Conservation (phyloP, 805 yeast genomes). For the Sporopachydermia quercuum region DNA sequence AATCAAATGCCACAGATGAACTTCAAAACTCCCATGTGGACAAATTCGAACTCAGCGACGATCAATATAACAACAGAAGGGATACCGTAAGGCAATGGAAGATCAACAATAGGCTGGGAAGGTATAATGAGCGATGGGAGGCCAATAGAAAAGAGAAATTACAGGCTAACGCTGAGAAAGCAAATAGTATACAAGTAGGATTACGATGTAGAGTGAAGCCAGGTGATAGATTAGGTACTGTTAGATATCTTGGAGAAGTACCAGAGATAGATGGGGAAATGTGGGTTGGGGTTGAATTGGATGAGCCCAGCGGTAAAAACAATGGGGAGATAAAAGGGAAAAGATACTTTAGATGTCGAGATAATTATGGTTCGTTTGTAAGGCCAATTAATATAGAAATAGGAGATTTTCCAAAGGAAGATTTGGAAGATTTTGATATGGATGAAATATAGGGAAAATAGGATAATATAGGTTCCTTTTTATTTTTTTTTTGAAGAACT, state of each 20-base stretch:
- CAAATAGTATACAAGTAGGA: conserved; percentile 25
- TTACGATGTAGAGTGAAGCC: conserved; percentile 33
- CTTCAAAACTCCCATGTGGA: conserved; percentile 17
- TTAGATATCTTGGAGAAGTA: conserved; percentile 56
- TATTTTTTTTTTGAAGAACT: neutral
- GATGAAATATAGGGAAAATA: conserved; percentile 11
- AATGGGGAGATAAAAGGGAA: conserved; percentile 58
- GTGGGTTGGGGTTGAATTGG: conserved; percentile 83
- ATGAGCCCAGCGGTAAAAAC: conserved; percentile 78
- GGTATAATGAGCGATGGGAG: conserved; percentile 13
- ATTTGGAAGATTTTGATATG: conserved; percentile 34
- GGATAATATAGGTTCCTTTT: neutral
- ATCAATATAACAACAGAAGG: conserved; percentile 41
- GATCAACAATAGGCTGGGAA: conserved; percentile 46
- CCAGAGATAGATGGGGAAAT: conserved; percentile 33
- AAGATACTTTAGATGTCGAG: conserved; percentile 38
- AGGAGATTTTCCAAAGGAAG: conserved; percentile 49
- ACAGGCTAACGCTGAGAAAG: conserved; percentile 14
- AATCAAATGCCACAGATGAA: conserved; percentile 36
- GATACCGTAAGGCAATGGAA: conserved; percentile 74
- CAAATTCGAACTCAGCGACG: conserved; percentile 36
- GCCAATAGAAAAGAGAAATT: conserved; percentile 14
- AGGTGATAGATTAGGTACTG: conserved; percentile 52
- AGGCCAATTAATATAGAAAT: conserved; percentile 53
- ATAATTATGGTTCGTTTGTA: conserved; percentile 64